Conservation (phyloP, 192 early-diverging fungal species). For the Backusella morwellensis region DNA sequence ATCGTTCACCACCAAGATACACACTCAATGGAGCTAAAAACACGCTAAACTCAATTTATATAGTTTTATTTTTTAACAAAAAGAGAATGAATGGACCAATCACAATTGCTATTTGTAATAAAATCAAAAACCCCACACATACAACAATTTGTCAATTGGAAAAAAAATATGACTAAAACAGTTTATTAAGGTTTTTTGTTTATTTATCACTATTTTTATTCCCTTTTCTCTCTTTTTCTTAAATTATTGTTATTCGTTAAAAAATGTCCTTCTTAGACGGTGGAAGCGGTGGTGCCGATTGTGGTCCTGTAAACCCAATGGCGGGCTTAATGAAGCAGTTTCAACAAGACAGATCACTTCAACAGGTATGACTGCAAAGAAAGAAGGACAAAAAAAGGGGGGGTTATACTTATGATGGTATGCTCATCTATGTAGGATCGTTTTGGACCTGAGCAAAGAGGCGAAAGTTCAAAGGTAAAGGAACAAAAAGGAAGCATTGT, state of each 20-base stretch:
- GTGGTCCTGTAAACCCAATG: constrained; percentile 78
- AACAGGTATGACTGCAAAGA: constrained; percentile 60
- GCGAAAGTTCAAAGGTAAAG: constrained; percentile 30
- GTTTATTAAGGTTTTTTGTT: neutral
- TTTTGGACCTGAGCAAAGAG: constrained; percentile 22
- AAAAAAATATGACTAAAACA: neutral
- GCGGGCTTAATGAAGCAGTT: constrained; percentile 78
- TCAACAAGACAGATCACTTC: constrained; percentile 70
- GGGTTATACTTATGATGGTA: neutral
- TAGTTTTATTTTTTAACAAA: neutral
- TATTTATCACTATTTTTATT: neutral
- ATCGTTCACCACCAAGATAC: no score
- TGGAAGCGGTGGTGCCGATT: constrained; percentile 58
- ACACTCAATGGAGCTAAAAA: no score
- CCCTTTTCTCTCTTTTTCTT: neutral
- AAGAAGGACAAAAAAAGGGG: neutral
- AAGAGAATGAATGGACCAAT: neutral
- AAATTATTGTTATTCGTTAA: neutral
- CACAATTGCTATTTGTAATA: neutral
- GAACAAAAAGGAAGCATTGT: neutral
- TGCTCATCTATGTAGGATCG: constrained; percentile 19
- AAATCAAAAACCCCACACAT: neutral
- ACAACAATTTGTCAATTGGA: neutral
- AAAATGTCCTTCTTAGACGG: constrained; percentile 8
- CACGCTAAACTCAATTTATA: no score